Conservation (phyloP, 1,284 basidiomycete genomes). For the Mycena citricolor region DNA sequence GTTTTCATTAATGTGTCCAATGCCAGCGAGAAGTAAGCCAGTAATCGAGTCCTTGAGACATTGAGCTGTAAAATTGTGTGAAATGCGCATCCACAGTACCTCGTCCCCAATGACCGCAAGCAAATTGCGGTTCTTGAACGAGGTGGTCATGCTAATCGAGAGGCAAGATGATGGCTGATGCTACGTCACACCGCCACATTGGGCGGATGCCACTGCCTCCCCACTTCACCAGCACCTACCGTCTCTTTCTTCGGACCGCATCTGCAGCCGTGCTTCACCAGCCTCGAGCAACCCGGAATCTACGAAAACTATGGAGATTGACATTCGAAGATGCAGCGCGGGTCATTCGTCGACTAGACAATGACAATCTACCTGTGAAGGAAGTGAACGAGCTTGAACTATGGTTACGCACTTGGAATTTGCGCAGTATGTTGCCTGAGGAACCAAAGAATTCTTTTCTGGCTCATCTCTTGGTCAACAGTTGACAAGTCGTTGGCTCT, state of each 20-base stretch:
- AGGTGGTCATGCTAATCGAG: no score
- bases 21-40: constrained; percentile 87
- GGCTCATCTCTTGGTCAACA: no score
- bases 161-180: no score
- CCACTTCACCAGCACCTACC: constrained; percentile 59
- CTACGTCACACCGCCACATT: no score
- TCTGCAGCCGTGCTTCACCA: constrained; percentile 67
- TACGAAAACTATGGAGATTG: constrained; percentile 55
- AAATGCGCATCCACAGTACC: constrained; percentile 42
- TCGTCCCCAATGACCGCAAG: constrained; percentile 96
- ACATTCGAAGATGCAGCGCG: constrained; percentile 53
- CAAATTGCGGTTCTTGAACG: constrained; percentile 81
- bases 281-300: constrained; percentile 38
- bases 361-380: constrained; percentile 26
- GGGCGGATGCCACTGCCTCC: constrained; percentile 38
- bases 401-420: constrained; percentile 55
- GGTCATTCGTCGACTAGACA: constrained; percentile 41
- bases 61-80: constrained; percentile 12
- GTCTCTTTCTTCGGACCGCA: constrained; percentile 57
- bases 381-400: constrained; percentile 34
- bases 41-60: constrained; percentile 85
- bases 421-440: constrained; percentile 32
- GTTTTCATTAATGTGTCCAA: constrained; percentile 84
- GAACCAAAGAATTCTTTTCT: no score
- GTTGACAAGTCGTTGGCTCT: constrained; percentile 60